Percentiles rank a stretch among this genome's conserved stretches.
Conservation (phyloP, 805 yeast genomes). For the Wickerhamiella alocasiicola region DNA sequence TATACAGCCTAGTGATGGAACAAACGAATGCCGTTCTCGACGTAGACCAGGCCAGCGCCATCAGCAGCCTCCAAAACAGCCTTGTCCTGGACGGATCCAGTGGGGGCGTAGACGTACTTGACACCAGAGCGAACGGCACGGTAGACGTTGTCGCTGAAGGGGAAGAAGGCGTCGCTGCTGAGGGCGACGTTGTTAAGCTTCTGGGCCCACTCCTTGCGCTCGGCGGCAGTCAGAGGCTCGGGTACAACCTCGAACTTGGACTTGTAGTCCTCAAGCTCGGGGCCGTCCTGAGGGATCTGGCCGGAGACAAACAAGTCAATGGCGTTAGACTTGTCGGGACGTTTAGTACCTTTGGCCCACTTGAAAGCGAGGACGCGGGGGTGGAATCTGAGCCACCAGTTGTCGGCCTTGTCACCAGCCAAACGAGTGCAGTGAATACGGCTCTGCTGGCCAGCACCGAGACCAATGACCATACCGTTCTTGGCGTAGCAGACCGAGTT, state of each 20-base stretch:
- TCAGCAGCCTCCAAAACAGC: constrained; percentile 95
- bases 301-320: constrained; percentile 86
- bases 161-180: constrained; percentile 98
- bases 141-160: constrained; percentile 98
- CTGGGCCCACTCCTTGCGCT: constrained; percentile 76
- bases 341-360: constrained; percentile 97
- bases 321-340: constrained; percentile 97
- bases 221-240: constrained; percentile 64
- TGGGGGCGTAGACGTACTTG: constrained; percentile 89
- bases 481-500: constrained; percentile 98
- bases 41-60: constrained; percentile 76
- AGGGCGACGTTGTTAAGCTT: constrained; percentile 78
- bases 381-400: constrained; percentile 99
- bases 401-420: constrained; percentile 98
- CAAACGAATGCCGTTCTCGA: constrained; percentile 92
- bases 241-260: constrained; percentile 79
- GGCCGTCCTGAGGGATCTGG: constrained; percentile 83
- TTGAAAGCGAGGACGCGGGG: constrained; percentile 83
- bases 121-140: constrained; percentile 97
- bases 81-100: constrained; percentile 96
- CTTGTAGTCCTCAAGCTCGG: constrained; percentile 87
- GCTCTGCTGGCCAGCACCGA: constrained; percentile 99
- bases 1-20: constrained; percentile 92
- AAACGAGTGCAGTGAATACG: constrained; percentile 98
- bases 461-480: constrained; percentile 97